phyloP scores from a whole-genome alignment of 116 monocot species.

The Trichopus zeylanicus region DNA sequence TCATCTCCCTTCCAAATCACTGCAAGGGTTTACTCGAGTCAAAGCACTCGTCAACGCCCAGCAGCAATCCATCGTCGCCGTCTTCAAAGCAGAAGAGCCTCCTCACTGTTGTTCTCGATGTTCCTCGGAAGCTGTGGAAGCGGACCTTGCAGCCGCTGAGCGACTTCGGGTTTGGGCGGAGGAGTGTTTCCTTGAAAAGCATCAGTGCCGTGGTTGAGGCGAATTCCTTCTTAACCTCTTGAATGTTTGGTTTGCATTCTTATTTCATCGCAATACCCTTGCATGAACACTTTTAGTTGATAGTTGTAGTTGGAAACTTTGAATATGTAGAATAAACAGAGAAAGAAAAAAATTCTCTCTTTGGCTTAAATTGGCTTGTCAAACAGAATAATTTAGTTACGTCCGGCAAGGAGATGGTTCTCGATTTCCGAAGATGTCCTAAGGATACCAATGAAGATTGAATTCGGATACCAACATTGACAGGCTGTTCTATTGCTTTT shows the following conservation, averaged over 20 bases:
- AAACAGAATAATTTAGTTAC: no score
- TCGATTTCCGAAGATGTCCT: background rate
- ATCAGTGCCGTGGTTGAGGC: conserved; percentile 89
- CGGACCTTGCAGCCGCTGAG: conserved; percentile 63
- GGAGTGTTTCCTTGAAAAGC: conserved; percentile 77
- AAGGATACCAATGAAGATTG: background rate
- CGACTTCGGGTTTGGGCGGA: conserved; percentile 70
- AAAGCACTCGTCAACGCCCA: background rate
- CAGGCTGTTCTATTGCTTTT: background rate
- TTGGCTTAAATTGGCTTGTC: no score
- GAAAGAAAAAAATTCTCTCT: no score
- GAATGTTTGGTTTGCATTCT: no score
- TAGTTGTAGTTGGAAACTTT: background rate
- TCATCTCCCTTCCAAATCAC: background rate
- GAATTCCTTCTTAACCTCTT: conserved; percentile 1
- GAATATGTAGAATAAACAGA: no score
- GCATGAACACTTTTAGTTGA: background rate
- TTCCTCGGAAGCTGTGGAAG: conserved; percentile 55
- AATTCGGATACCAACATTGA: background rate
- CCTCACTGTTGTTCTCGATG: conserved; percentile 34
- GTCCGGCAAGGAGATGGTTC: no score
- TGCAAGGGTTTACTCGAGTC: background rate
- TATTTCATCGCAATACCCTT: no score
- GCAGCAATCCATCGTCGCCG: background rate
- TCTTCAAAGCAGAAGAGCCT: conserved; percentile 30